Conservation (phyloP, 805 yeast species). For the Ogataea salicorniae region DNA sequence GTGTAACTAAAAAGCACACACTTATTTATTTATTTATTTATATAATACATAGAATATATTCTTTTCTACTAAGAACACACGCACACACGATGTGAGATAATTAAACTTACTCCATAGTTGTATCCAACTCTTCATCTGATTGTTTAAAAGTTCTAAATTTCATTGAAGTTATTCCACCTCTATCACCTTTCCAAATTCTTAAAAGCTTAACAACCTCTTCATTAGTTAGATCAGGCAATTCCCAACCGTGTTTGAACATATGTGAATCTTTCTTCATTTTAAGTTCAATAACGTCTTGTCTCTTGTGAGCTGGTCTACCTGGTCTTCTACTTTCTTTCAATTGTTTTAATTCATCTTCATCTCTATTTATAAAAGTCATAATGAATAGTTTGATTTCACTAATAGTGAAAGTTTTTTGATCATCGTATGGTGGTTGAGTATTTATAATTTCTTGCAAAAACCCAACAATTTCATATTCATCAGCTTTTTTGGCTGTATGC, state of each 20-base stretch:
- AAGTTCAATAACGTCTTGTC: conserved; percentile 62
- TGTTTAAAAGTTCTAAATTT: conserved; percentile 39
- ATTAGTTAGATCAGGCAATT: conserved; percentile 68
- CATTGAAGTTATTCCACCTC: conserved; percentile 69
- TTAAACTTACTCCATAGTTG: not conserved
- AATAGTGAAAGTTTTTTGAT: conserved; percentile 39
- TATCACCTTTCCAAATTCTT: conserved; percentile 74
- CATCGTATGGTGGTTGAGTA: conserved; percentile 31
- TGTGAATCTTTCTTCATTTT: conserved; percentile 55
- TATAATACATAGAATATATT: no score
- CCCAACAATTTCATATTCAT: conserved; percentile 52
- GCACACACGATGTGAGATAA: not conserved
- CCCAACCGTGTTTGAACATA: conserved; percentile 62
- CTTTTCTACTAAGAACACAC: no score
- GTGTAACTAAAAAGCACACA: no score
- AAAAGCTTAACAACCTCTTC: conserved; percentile 52
- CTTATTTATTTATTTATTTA: no score
- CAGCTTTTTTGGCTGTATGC: conserved; percentile 53
- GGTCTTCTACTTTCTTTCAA: conserved; percentile 64
- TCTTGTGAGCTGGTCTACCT: conserved; percentile 78
- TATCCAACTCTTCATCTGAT: conserved; percentile 4
- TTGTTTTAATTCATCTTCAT: conserved; percentile 68
- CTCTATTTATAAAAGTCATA: conserved; percentile 58
- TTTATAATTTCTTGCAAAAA: conserved; percentile 58
- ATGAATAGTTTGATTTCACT: conserved; percentile 60